phyloP scores from a whole-genome alignment of 331 rosid species.

The Prunus yedoensis region DNA sequence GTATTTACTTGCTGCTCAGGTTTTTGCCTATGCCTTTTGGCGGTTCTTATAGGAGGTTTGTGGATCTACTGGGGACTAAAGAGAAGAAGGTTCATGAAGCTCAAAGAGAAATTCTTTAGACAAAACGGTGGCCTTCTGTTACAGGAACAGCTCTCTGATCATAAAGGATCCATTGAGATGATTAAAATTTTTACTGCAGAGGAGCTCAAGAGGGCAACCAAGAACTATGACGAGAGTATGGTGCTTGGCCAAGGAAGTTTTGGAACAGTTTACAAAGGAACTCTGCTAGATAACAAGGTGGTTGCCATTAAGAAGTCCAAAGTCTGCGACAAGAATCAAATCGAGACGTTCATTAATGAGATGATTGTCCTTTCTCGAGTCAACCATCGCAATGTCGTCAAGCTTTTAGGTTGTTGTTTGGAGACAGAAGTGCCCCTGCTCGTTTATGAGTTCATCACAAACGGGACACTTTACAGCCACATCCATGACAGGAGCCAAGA shows the following conservation, averaged over 20 bases:
- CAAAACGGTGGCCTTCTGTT: not conserved
- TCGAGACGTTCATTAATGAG: not conserved
- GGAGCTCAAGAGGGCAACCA: not conserved
- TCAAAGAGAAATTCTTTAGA: not conserved
- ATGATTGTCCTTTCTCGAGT: not conserved
- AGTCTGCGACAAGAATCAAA: not conserved
- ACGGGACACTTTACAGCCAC: not conserved
- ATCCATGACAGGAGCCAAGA: not conserved
- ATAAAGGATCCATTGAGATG: not conserved
- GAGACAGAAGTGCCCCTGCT: not conserved
- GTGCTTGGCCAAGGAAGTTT: not conserved
- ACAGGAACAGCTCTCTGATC: not conserved
- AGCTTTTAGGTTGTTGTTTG: slow-evolving; percentile 4
- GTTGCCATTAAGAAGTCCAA: not conserved
- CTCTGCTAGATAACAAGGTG: not conserved
- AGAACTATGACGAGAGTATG: not conserved
- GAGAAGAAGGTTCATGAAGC: not conserved
- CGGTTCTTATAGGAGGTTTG: not conserved
- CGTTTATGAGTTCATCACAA: not conserved
- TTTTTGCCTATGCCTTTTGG: not conserved
- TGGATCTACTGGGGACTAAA: not conserved
- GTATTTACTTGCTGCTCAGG: not conserved
- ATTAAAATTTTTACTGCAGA: not conserved
- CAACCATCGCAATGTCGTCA: not conserved
- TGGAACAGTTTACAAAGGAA: not conserved